These are phyloP conservation scores for Globisporangium yorkense DNA, from an alignment of 352 stramenopile species.

Conservation along the genomic window DNA sequence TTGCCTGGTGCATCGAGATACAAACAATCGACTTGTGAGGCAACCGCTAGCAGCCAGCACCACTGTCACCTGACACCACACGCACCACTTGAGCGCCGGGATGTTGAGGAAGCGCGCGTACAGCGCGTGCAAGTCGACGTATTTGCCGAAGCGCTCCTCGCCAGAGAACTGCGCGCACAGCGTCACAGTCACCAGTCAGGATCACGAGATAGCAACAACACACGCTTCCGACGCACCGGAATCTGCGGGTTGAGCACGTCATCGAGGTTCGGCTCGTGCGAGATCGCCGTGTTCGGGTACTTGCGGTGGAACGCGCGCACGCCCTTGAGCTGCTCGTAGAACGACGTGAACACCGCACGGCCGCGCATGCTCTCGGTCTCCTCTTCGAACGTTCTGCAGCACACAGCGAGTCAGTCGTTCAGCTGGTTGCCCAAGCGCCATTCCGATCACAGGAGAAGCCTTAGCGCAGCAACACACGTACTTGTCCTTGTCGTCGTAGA, in stretches of 20 bases:
- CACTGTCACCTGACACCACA: not conserved
- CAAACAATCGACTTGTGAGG: not conserved
- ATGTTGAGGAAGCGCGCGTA: conserved; percentile 79
- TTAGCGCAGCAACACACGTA: conserved; percentile 17
- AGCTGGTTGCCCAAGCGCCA: not conserved
- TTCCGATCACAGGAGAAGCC: not conserved
- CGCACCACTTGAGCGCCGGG: conserved; percentile 44
- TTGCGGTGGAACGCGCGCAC: conserved; percentile 83
- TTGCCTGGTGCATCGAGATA: conserved; percentile 10
- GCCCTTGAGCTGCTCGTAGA: conserved; percentile 84
- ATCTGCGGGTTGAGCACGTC: conserved; percentile 59
- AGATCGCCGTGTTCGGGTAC: conserved; percentile 65
- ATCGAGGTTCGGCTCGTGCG: conserved; percentile 58
- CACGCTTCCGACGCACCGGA: conserved; percentile 20
- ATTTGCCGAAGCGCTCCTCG: conserved; percentile 87
- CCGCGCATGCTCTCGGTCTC: conserved; percentile 78
- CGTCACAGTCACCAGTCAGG: conserved; percentile 1
- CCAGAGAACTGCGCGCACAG: conserved; percentile 58
- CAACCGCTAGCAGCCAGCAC: too few relatives aligned
- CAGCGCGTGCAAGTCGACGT: conserved; percentile 86
- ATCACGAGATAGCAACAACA: not conserved
- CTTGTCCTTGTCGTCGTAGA: conserved; percentile 83
- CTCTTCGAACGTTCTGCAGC: conserved; percentile 56
- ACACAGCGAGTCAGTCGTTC: not conserved
- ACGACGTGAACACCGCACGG: conserved; percentile 78